Conservation (phyloP, 352 stramenopile genomes). For the Phytophthora quininea region DNA sequence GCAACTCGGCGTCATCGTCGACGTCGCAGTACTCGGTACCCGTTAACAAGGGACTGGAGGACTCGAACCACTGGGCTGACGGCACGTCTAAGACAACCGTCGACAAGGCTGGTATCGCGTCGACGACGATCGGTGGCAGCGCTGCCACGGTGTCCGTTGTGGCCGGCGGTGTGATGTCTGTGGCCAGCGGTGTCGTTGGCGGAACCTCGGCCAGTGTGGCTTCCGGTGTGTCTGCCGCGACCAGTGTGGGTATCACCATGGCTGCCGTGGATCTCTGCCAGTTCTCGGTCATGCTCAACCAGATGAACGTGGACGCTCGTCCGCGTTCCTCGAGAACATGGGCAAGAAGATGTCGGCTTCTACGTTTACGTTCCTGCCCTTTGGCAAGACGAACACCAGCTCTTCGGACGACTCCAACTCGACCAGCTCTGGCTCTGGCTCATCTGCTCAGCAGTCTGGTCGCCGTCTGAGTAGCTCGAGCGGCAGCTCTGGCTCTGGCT, state of each 20-base stretch:
- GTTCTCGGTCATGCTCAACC: constrained; percentile 85
- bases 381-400: constrained; percentile 52
- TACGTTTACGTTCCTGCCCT: constrained; percentile 69
- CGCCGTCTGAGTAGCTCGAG: constrained; percentile 42
- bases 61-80: constrained; percentile 72
- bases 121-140: constrained; percentile 56
- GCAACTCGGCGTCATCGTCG: constrained; percentile 14
- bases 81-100: constrained; percentile 58
- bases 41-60: constrained; percentile 63
- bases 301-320: constrained; percentile 82
- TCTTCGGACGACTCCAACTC: constrained; percentile 25
- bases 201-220: constrained; percentile 63
- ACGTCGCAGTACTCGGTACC: constrained; percentile 41
- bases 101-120: constrained; percentile 72
- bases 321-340: constrained; percentile 80
- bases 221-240: constrained; percentile 57
- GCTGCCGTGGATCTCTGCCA: constrained; percentile 79
- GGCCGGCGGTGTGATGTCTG: constrained; percentile 63
- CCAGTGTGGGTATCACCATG: constrained; percentile 74
- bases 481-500: constrained; percentile 37
- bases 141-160: constrained; percentile 69
- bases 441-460: background rate
- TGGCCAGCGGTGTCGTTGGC: constrained; percentile 62
- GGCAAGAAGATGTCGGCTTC: constrained; percentile 71
- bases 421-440: constrained; percentile 1